Evolutionary conservation across 2,329 filamentous ascomycete genomes (phyloP).

Genomic region (Aschersonia sp.): DNA sequence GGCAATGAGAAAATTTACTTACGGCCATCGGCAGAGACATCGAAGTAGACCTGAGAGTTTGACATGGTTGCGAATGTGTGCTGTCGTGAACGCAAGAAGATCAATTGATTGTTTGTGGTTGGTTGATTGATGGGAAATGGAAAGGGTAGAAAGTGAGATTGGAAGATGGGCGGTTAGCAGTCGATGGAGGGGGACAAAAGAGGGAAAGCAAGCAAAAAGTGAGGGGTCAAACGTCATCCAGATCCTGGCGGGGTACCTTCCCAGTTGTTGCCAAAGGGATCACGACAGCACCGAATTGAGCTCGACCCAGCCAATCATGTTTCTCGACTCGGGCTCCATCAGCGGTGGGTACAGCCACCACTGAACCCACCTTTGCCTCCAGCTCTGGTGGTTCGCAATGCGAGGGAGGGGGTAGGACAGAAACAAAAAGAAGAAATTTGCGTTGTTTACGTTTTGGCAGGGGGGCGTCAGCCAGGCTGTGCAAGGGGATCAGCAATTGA

Average conservation of each 20-base stretch:
- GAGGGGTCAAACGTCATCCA: conserved; percentile 5
- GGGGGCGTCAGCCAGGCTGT: too few relatives aligned
- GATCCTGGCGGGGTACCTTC: neutral
- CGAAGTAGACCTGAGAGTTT: conserved; percentile 6
- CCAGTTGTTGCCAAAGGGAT: neutral
- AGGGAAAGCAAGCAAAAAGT: neutral
- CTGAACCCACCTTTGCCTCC: neutral
- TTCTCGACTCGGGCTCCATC: neutral
- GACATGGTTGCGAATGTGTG: neutral
- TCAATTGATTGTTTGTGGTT: neutral
- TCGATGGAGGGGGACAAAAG: neutral
- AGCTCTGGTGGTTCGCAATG: neutral
- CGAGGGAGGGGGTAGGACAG: neutral
- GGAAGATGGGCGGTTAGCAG: neutral
- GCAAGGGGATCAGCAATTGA: too few relatives aligned
- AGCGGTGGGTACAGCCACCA: neutral
- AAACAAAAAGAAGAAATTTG: neutral
- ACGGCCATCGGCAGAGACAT: conserved; percentile 5
- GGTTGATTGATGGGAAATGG: neutral
- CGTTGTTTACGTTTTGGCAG: too few relatives aligned
- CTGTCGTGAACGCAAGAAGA: neutral
- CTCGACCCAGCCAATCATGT: conserved; percentile 1
- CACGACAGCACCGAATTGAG: neutral
- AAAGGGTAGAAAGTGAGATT: neutral
- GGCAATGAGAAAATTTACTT: conserved; percentile 1